phyloP scores from a whole-genome alignment of 2,329 filamentous ascomycete species.

The Colletotrichum navitas region DNA sequence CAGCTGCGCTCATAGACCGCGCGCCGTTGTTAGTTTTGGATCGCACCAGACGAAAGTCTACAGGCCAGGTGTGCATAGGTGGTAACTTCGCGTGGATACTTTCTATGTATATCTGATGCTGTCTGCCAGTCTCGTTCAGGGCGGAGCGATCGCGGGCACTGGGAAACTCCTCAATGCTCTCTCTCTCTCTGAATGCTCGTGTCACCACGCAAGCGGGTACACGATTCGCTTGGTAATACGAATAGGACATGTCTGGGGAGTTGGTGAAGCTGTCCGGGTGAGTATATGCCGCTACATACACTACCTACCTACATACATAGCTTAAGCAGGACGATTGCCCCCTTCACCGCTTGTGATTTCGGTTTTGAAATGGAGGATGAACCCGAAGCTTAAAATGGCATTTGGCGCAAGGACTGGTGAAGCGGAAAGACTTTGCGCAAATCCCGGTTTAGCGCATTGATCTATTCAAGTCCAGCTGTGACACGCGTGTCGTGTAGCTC shows the following conservation, averaged over 20 bases:
- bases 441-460: conserved; percentile 28
- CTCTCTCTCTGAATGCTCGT: too few species aligned
- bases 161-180: background rate
- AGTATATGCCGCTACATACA: background rate
- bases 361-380: background rate
- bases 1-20: conserved; percentile 1
- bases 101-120: background rate
- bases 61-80: background rate
- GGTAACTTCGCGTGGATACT: background rate
- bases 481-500: background rate
- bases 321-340: background rate
- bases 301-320: background rate
- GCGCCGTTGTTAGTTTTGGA: conserved; percentile 27
- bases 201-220: too few species aligned
- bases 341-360: conserved; percentile 1
- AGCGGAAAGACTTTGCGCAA: conserved; percentile 1
- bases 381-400: background rate
- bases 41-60: conserved; percentile 21
- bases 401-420: conserved; percentile 33
- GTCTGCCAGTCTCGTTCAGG: background rate
- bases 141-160: background rate
- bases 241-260: conserved; percentile 11
- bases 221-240: conserved; percentile 13
- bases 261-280: background rate
- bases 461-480: background rate